Percentiles rank a stretch among this genome's conserved stretches.
Conservation (phyloP, 2,329 filamentous ascomycete species). For the Didymella arachidicola region DNA sequence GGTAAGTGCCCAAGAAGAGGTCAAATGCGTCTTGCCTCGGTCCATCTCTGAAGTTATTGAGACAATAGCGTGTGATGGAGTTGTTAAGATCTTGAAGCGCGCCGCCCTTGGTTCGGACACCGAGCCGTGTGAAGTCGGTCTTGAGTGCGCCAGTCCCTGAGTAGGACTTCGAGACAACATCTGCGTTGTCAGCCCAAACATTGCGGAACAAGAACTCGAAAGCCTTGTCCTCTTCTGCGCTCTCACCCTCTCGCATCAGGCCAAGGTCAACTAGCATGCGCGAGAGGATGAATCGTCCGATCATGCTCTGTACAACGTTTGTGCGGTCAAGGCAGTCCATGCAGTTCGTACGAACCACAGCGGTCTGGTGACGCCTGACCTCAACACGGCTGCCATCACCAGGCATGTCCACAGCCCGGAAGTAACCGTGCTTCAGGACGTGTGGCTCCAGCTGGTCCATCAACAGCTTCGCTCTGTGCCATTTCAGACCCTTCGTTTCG, state of each 20-base stretch:
- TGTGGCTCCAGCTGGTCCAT: constrained; percentile 82
- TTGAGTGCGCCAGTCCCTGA: constrained; percentile 97
- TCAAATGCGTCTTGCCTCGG: constrained; percentile 96
- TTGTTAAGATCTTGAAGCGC: constrained; percentile 87
- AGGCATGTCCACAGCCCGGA: constrained; percentile 87
- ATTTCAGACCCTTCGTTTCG: constrained; percentile 93
- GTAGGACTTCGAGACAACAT: constrained; percentile 90
- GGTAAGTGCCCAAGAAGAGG: constrained; percentile 87
- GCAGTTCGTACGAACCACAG: constrained; percentile 95
- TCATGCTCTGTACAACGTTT: constrained; percentile 97
- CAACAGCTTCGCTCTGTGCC: constrained; percentile 88
- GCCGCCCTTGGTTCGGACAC: constrained; percentile 83
- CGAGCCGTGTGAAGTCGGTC: constrained; percentile 96
- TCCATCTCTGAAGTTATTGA: constrained; percentile 94
- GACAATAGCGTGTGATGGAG: constrained; percentile 85
- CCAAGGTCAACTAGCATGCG: constrained; percentile 88
- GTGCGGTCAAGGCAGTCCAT: constrained; percentile 99
- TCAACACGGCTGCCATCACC: constrained; percentile 78
- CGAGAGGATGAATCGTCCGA: constrained; percentile 87
- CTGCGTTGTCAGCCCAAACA: constrained; percentile 97
- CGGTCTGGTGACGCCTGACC: constrained; percentile 80
- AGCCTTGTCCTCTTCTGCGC: constrained; percentile 77
- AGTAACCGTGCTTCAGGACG: constrained; percentile 84
- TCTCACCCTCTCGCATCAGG: constrained; percentile 76
- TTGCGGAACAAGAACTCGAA: constrained; percentile 96